These are phyloP conservation scores for Didymella glomerata DNA, from an alignment of 2,329 filamentous ascomycete genomes.

Conservation along the genomic window DNA sequence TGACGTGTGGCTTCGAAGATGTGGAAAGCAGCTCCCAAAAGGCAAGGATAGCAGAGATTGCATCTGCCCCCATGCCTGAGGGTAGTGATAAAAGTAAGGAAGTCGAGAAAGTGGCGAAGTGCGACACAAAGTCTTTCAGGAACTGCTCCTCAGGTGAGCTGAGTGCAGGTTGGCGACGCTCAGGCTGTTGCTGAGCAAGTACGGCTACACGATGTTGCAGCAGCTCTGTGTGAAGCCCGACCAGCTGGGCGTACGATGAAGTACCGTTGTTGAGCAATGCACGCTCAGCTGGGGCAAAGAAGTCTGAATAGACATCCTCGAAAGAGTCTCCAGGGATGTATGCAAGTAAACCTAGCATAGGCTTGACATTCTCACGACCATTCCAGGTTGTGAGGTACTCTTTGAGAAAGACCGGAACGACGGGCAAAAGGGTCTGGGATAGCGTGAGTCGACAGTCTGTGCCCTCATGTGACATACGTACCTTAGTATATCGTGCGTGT, in stretches of 20 bases:
- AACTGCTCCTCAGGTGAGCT: conserved; percentile 53
- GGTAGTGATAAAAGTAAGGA: conserved; percentile 44
- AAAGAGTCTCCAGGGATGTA: conserved; percentile 60
- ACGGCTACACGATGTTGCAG: conserved; percentile 63
- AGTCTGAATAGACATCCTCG: conserved; percentile 50
- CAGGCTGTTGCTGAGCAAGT: conserved; percentile 39
- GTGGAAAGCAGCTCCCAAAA: conserved; percentile 72
- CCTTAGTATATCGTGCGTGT: conserved; percentile 50
- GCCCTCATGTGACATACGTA: conserved; percentile 13
- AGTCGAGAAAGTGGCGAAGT: conserved; percentile 43
- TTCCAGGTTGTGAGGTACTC: conserved; percentile 51
- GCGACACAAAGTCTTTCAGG: conserved; percentile 43
- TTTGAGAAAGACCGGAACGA: conserved; percentile 45
- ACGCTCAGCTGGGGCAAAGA: conserved; percentile 53
- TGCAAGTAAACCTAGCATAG: conserved; percentile 62
- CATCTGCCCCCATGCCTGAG: conserved; percentile 43
- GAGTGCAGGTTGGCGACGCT: conserved; percentile 23
- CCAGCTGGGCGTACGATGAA: conserved; percentile 65
- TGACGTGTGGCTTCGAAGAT: conserved; percentile 41
- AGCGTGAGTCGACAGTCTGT: not conserved
- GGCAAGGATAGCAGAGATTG: conserved; percentile 65
- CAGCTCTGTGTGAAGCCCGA: conserved; percentile 73
- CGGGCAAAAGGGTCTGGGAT: conserved; percentile 43
- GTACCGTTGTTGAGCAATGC: conserved; percentile 51
- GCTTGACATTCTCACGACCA: conserved; percentile 41